Evolutionary conservation across 2,329 filamentous ascomycete genomes (phyloP).

Genomic region (Macrophomina phaseolina): DNA sequence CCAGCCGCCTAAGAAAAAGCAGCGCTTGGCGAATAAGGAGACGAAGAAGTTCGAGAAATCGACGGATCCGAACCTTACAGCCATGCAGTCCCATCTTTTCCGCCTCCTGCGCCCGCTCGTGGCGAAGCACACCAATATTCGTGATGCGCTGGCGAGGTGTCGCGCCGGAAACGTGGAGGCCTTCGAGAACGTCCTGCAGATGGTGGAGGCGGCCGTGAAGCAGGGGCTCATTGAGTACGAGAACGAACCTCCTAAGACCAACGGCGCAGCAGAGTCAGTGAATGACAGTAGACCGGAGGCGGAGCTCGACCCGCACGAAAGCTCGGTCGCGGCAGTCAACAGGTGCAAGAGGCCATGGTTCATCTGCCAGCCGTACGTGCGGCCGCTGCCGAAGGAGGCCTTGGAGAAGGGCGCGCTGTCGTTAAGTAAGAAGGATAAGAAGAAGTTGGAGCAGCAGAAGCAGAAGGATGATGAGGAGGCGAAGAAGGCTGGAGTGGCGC

Average conservation of each 20-base stretch:
- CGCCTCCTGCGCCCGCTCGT: constrained; percentile 86
- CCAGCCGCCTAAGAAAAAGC: constrained; percentile 44
- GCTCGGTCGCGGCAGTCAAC: constrained; percentile 70
- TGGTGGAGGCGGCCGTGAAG: constrained; percentile 78
- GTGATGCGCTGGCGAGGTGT: constrained; percentile 78
- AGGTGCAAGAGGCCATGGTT: constrained; percentile 84
- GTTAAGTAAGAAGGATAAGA: constrained; percentile 70
- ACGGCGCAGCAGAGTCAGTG: background rate
- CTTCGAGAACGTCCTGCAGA: constrained; percentile 75
- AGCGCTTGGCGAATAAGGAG: constrained; percentile 31
- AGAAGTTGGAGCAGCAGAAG: constrained; percentile 49
- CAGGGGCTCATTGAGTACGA: constrained; percentile 73
- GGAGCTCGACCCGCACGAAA: constrained; percentile 53
- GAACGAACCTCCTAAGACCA: constrained; percentile 33
- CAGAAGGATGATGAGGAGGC: constrained; percentile 47
- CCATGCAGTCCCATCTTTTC: constrained; percentile 92
- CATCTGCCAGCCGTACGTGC: constrained; percentile 85
- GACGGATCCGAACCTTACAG: constrained; percentile 70
- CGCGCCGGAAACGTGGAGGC: constrained; percentile 73
- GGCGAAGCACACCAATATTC: constrained; percentile 77
- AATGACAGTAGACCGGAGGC: constrained; percentile 45
- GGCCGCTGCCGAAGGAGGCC: constrained; percentile 87
- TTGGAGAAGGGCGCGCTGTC: constrained; percentile 78
- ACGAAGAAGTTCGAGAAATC: constrained; percentile 53
- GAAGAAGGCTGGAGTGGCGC: constrained; percentile 35